phyloP scores from a whole-genome alignment of 495 filamentous ascomycete species.

The Collariella sp. region DNA sequence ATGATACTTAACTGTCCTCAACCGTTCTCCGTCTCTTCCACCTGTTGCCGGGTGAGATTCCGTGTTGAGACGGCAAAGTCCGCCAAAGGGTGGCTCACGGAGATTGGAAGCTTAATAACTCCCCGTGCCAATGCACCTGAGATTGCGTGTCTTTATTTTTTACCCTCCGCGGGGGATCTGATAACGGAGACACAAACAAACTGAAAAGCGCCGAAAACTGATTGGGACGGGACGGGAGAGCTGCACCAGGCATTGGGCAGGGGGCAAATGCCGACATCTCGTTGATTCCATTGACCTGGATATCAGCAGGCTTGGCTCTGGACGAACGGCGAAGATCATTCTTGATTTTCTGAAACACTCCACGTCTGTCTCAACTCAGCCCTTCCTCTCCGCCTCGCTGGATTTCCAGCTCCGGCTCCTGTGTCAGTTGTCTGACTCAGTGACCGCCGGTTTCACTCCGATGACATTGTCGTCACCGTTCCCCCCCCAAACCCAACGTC shows the following conservation, averaged over 20 bases:
- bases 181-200: not conserved
- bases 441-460: not conserved
- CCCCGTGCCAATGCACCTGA: not conserved
- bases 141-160: not conserved
- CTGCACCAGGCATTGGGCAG: not conserved
- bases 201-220: not conserved
- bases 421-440: not conserved
- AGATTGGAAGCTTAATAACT: conserved; percentile 4
- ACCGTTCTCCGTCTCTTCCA: not conserved
- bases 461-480: not conserved
- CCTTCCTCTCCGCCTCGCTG: not conserved
- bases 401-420: not conserved
- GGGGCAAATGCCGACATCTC: conserved; percentile 12
- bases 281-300: not conserved
- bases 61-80: not conserved
- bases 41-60: not conserved
- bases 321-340: not conserved
- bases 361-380: conserved; percentile 1
- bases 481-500: not conserved
- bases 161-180: not conserved
- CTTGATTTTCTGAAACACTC: not conserved
- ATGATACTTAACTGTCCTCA: no score
- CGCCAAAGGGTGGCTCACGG: conserved; percentile 10
- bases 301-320: conserved; percentile 3
- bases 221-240: not conserved